Evolutionary conservation across 345 rosid genomes (phyloP), one percentile per base, ranked within the genome.

Genomic region (Acer negundo): DNA sequence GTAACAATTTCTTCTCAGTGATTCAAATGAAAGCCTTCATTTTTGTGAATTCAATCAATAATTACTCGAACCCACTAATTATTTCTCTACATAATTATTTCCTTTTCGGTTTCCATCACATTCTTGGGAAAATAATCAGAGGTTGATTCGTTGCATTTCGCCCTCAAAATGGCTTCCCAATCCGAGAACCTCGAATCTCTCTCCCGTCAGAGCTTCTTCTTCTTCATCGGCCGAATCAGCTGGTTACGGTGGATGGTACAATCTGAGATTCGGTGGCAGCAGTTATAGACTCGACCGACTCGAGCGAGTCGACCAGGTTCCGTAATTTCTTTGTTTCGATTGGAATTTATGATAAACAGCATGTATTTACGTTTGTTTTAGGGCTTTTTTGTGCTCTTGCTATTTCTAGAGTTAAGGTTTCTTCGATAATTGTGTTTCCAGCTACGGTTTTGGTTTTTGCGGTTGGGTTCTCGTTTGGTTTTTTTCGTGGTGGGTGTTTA

Each of bases 241-340:
- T 67, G 67, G 42, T 82, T 91, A 70, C 53, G 87, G 90, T 42
- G 95, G 95, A 3, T 89, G 95, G 95, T 89, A 87, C 51, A 89
- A 87, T 59, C 22, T 75, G 62, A 78, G 70, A 40, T 82, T 75
- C 68, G 80, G 31, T 53, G 83, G 77, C 42, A 28, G 31, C 31
- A 28, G 31, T 28, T 2, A 3, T 28, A 2, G 87, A 78, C 76
- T 55, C 81, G 42, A 56, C 31, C 53, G 28, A 58, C 77, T 79
- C 83, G 2, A 90, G 85, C 70, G 92, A 87, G 85, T 81, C 88
- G 31, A 73, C 72, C 69, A 86, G 35, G 69, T 51, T 87, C 74
- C 87, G 82, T 75, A 68, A 82, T 68, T 87, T 89, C 67, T 74
- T 88, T 53, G 83, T 80, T 75, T 88, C 90, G 23, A 35, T 80